phyloP scores from a whole-genome alignment of 2,329 filamentous ascomycete species.

The Thelonectria olida region DNA sequence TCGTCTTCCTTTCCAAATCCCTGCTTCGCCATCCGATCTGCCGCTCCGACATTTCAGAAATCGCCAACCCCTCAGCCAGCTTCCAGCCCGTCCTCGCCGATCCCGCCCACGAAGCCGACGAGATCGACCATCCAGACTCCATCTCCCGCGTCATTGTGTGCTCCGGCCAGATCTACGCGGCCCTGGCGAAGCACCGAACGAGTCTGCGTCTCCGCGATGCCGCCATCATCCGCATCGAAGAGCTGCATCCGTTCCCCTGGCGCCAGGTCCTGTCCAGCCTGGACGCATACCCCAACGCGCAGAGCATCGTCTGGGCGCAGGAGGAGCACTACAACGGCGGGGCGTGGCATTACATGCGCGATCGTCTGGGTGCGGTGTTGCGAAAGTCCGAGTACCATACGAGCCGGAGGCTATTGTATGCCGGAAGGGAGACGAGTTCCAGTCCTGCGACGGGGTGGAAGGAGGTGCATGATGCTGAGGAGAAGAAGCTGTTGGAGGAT shows the following conservation, averaged over 20 bases:
- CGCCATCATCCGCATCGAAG: slow-evolving; percentile 36
- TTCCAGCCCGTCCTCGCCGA: slow-evolving; percentile 97
- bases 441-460: slow-evolving; percentile 28
- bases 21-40: slow-evolving; percentile 92
- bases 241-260: slow-evolving; percentile 41
- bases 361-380: slow-evolving; percentile 32
- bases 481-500: slow-evolving; percentile 20
- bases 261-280: slow-evolving; percentile 29
- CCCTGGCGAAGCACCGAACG: slow-evolving; percentile 23
- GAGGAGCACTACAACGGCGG: slow-evolving; percentile 40
- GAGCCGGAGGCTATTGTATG: slow-evolving; percentile 16
- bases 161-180: slow-evolving; percentile 85
- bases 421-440: slow-evolving; percentile 23
- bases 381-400: neutral
- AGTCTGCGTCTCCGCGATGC: slow-evolving; percentile 17
- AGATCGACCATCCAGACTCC: slow-evolving; percentile 80
- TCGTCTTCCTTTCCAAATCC: slow-evolving; percentile 98
- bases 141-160: slow-evolving; percentile 94
- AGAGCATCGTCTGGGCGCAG: slow-evolving; percentile 36
- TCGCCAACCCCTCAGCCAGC: slow-evolving; percentile 81
- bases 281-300: slow-evolving; percentile 30
- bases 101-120: slow-evolving; percentile 77
- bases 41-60: slow-evolving; percentile 87
- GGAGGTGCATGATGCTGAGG: slow-evolving; percentile 23
- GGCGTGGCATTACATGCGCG: slow-evolving; percentile 36